phyloP scores from a whole-genome alignment of 257 asterid species.

The Lycium barbarum region DNA sequence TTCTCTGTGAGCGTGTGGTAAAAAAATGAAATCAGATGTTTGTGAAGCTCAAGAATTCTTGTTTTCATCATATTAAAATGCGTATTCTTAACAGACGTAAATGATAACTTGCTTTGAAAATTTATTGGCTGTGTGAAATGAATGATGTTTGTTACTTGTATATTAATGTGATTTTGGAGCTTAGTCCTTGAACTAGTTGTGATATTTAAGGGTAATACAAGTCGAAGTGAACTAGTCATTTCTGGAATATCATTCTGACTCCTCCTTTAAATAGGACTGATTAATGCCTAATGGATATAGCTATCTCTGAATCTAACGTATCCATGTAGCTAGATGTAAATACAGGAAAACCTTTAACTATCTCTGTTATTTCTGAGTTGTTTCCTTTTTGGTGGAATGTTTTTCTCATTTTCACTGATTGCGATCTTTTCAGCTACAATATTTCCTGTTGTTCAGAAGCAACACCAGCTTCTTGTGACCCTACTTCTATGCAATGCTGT shows the following conservation, averaged over 20 bases:
- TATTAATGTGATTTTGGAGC: slow-evolving; percentile 10
- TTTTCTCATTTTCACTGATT: slow-evolving; percentile 20
- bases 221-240: slow-evolving; percentile 2
- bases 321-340: background rate
- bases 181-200: background rate
- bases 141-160: slow-evolving; percentile 9
- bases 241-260: background rate
- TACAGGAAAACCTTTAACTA: background rate
- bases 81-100: background rate
- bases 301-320: background rate
- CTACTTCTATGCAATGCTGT: slow-evolving; percentile 92
- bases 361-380: slow-evolving; percentile 1
- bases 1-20: background rate
- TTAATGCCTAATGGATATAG: too few species aligned
- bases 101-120: slow-evolving; percentile 7
- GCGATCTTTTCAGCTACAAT: slow-evolving; percentile 66
- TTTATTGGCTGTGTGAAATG: background rate
- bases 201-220: slow-evolving; percentile 20
- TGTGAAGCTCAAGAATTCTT: background rate
- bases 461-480: slow-evolving; percentile 98
- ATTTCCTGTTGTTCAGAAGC: slow-evolving; percentile 95
- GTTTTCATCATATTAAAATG: background rate
- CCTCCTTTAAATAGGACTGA: background rate
- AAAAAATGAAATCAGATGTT: background rate
- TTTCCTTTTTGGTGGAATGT: slow-evolving; percentile 9